Base-by-base conservation (phyloP, 108 stramenopile species). In the Nitzschia putrida region DNA sequence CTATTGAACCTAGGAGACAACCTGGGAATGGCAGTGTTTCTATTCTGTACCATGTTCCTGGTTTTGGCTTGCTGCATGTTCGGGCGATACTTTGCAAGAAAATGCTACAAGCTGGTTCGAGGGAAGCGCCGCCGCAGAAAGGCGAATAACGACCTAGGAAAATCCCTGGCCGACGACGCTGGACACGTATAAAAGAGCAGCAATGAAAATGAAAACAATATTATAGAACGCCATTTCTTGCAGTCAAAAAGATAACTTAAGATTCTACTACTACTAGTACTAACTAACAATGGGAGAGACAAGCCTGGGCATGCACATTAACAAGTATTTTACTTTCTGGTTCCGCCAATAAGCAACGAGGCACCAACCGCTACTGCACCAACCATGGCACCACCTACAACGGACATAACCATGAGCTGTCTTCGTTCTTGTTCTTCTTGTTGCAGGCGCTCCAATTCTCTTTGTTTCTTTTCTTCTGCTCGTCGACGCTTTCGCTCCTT, bases 331-430 rank as follows among this genome's bases (percentile, higher is more conserved):
- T 49, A 49, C 47, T 68, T 68, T n/a, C 66, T 50, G 20, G 34
- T 23, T 21, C 64, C 50, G 53, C 68, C 53, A 14, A 68, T 12
- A 23, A 77, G 29, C 13, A 66, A 47, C 5, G 76, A 50, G 14
- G 64, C 69, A n/a, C 57, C 69, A 37, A 77, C 65, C 8, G 76
- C 69, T 43, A 50, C 63, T 10, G 76, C 69, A n/a, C 69, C 76
- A 11, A 77, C 61, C 23, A 57, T 57, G 14, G 60, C 50, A 42
- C 74, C 74, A 3, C 61, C 68, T 7, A 58, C 42, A 7, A 67
- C 45, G 7, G 74, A 63, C 40, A 69, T 55, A 7, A 69, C 2
- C 0, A 69, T 61, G 16, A 76, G 42, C 42, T 74, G 60, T 57
- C 24, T 50, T 57, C 47, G 71, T 64, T 72, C 37, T 47, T 11